These are phyloP conservation scores for Toxoplasma gondii DNA, from an alignment of 169 alveolate species.

Conservation along the genomic window DNA sequence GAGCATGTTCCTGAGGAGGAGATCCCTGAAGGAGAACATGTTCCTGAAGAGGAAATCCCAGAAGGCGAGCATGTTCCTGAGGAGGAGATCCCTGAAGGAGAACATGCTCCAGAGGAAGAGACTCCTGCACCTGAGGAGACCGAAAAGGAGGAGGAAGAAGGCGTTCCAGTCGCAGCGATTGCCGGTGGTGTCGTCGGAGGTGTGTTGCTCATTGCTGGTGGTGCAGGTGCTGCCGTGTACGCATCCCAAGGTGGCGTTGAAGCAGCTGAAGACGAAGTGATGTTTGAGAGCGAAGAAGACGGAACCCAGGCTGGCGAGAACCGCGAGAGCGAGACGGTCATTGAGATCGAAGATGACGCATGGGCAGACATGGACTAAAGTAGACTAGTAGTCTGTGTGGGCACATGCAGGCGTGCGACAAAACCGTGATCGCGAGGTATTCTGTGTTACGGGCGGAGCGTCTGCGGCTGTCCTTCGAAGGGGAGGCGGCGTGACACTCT, in stretches of 20 bases:
- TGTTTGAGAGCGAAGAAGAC: constrained; percentile 10
- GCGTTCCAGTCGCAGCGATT: constrained; percentile 17
- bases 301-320: not conserved
- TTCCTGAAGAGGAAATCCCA: not conserved
- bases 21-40: not conserved
- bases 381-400: not conserved
- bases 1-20: not conserved
- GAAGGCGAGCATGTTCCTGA: constrained; percentile 11
- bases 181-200: constrained; percentile 36
- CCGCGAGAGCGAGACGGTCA: constrained; percentile 19
- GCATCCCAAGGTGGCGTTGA: not conserved
- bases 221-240: not conserved
- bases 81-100: not conserved
- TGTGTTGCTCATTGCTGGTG: not conserved
- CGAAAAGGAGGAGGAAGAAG: not conserved
- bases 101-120: not conserved
- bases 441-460: not conserved
- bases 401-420: not conserved
- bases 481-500: not conserved
- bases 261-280: not conserved
- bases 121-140: not conserved
- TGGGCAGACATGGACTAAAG: constrained; percentile 16
- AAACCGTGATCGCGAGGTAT: not conserved
- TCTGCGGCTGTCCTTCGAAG: not conserved
- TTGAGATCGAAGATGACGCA: constrained; percentile 35